A percentile compares a stretch with the other conserved stretches of the same genome.
These are phyloP conservation scores for Podospora tetraspora DNA, from an alignment of 495 filamentous ascomycete genomes.

Conservation along the genomic window DNA sequence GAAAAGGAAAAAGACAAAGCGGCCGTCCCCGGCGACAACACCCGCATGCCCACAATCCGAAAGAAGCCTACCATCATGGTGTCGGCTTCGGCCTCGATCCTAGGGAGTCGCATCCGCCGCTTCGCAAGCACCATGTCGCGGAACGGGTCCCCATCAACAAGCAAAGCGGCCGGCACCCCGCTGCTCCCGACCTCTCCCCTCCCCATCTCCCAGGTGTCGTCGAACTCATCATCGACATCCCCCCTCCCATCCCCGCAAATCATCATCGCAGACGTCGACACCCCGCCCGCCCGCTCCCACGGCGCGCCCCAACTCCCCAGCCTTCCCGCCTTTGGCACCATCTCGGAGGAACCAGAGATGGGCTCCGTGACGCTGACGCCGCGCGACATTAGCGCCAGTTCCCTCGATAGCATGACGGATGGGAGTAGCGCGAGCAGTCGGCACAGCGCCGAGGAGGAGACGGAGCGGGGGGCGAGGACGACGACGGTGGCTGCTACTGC, in stretches of 20 bases:
- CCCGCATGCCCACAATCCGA: conserved; percentile 5
- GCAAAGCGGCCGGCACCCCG: background rate
- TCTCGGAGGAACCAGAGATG: conserved; percentile 20
- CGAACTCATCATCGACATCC: conserved; percentile 20
- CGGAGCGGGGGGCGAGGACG: conserved; percentile 1
- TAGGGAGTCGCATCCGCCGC: conserved; percentile 29
- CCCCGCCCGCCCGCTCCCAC: conserved; percentile 6
- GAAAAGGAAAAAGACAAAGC: conserved; percentile 20
- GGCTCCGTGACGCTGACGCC: conserved; percentile 11
- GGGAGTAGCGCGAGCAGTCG: conserved; percentile 31
- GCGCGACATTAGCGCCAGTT: conserved; percentile 18
- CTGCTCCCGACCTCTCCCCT: conserved; percentile 9
- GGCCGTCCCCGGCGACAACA: conserved; percentile 5
- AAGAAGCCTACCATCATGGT: conserved; percentile 29
- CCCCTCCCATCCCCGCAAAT: conserved; percentile 21
- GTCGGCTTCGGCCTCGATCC: conserved; percentile 15
- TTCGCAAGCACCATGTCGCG: conserved; percentile 27
- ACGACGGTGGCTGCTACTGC: background rate
- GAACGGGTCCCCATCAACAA: conserved; percentile 14
- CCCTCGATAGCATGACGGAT: conserved; percentile 33
- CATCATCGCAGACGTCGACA: conserved; percentile 10
- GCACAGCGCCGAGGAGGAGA: conserved; percentile 23
- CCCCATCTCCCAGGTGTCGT: conserved; percentile 19
- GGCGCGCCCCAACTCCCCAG: conserved; percentile 23
- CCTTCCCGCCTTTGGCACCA: conserved; percentile 23